Conservation (phyloP, 441 rosid species). For the Flueggea neowawraea region DNA sequence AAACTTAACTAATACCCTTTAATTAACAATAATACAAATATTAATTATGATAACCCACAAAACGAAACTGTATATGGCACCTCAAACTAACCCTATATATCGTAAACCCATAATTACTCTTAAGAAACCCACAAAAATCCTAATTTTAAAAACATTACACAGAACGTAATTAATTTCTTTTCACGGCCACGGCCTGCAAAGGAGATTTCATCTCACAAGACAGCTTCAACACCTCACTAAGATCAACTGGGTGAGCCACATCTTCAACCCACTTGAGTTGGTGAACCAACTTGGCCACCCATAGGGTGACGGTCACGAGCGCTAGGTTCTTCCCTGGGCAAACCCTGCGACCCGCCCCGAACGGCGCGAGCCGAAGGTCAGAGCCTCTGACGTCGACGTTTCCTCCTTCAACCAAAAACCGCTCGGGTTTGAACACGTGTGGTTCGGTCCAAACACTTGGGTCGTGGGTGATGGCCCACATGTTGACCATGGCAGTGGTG, state of each 20-base stretch:
- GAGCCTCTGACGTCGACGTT: slow-evolving; percentile 56
- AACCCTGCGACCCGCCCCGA: slow-evolving; percentile 53
- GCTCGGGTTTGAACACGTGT: slow-evolving; percentile 48
- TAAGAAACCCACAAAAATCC: no score
- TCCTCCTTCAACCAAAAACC: slow-evolving; percentile 33
- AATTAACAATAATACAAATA: no score
- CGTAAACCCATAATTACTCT: no score
- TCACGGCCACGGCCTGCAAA: slow-evolving; percentile 16
- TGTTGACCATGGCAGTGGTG: slow-evolving; percentile 88
- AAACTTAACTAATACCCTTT: no score
- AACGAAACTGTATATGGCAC: no score
- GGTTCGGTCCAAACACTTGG: slow-evolving; percentile 48
- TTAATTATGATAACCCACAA: no score
- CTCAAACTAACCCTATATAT: no score
- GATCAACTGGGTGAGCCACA: slow-evolving; percentile 29
- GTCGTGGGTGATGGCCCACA: slow-evolving; percentile 91
- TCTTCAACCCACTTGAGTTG: slow-evolving; percentile 43
- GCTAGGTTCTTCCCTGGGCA: slow-evolving; percentile 50
- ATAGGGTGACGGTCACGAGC: slow-evolving; percentile 42
- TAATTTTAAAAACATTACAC: no score
- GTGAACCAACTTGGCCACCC: slow-evolving; percentile 61
- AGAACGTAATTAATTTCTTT: not conserved
- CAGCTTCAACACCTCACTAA: slow-evolving; percentile 38
- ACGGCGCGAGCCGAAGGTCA: slow-evolving; percentile 60
- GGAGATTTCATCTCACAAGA: slow-evolving; percentile 46